These are phyloP conservation scores for Amanita jacksonii DNA, from an alignment of 768 basidiomycete species.

Conservation along the genomic window DNA sequence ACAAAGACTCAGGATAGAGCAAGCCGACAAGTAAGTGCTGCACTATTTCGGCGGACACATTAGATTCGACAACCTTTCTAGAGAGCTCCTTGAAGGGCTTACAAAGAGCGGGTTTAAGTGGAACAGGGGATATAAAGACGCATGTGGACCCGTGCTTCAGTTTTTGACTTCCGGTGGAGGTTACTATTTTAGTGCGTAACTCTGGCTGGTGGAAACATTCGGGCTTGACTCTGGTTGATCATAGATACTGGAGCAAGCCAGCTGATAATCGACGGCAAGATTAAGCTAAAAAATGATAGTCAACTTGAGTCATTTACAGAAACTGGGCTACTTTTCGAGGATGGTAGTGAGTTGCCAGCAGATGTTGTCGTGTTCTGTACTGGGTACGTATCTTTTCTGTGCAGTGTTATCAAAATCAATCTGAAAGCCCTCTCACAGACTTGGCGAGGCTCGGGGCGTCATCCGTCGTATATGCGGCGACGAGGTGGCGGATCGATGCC, in stretches of 20 bases:
- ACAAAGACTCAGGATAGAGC: slow-evolving; percentile 31
- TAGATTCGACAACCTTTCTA: slow-evolving; percentile 4
- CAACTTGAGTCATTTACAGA: slow-evolving; percentile 36
- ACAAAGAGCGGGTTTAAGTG: slow-evolving; percentile 47
- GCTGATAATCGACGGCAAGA: slow-evolving; percentile 55
- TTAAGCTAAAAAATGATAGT: slow-evolving; percentile 59
- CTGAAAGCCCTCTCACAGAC: slow-evolving; percentile 19
- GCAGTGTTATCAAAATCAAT: too few species aligned
- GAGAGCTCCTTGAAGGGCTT: slow-evolving; percentile 41
- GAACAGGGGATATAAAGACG: slow-evolving; percentile 38
- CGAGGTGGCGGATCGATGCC: slow-evolving; percentile 33
- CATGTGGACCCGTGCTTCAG: slow-evolving; percentile 36
- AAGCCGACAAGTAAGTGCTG: slow-evolving; percentile 42
- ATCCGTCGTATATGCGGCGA: slow-evolving; percentile 37
- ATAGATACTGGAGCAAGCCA: slow-evolving; percentile 55
- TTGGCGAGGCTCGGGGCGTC: slow-evolving; percentile 32
- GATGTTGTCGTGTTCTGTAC: slow-evolving; percentile 55
- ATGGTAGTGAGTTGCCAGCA: slow-evolving; percentile 35
- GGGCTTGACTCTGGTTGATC: background rate
- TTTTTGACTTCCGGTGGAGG: slow-evolving; percentile 45
- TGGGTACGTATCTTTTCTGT: slow-evolving; percentile 29
- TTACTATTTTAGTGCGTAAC: slow-evolving; percentile 52
- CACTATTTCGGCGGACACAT: background rate
- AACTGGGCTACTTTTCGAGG: slow-evolving; percentile 35
- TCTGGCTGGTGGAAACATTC: background rate